Evolutionary conservation across 2,329 filamentous ascomycete genomes (phyloP).

Genomic region (Ophiostoma australiae): DNA sequence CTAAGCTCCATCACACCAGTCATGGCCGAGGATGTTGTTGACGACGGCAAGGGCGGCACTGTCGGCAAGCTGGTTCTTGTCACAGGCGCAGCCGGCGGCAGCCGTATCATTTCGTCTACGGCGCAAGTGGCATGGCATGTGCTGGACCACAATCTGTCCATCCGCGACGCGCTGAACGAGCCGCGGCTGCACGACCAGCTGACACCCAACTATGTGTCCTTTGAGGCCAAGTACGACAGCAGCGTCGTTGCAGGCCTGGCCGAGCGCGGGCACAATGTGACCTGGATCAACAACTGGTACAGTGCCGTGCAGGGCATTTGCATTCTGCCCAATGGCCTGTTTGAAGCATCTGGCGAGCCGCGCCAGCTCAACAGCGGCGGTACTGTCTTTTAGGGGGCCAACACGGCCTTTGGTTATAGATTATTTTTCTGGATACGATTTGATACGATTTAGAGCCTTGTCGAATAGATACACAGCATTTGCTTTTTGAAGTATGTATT

Average conservation of each 20-base stretch:
- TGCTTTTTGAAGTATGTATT: neutral
- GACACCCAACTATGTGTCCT: slow-evolving; percentile 59
- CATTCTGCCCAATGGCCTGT: slow-evolving; percentile 57
- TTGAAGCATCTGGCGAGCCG: slow-evolving; percentile 80
- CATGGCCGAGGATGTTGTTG: slow-evolving; percentile 58
- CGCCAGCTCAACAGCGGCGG: slow-evolving; percentile 71
- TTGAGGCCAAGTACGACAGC: slow-evolving; percentile 72
- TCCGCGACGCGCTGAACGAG: slow-evolving; percentile 57
- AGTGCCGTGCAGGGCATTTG: slow-evolving; percentile 72
- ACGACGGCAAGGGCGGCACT: neutral
- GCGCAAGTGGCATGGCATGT: slow-evolving; percentile 73
- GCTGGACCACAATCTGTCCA: slow-evolving; percentile 60
- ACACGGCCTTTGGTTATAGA: neutral
- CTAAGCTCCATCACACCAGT: slow-evolving; percentile 77
- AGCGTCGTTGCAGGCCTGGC: slow-evolving; percentile 62
- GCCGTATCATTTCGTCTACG: slow-evolving; percentile 75
- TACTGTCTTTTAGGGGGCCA: slow-evolving; percentile 41
- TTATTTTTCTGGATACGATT: neutral
- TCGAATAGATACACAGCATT: neutral
- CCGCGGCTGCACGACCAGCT: slow-evolving; percentile 81
- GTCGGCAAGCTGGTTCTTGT: slow-evolving; percentile 55
- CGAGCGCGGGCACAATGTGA: slow-evolving; percentile 66
- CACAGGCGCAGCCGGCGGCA: slow-evolving; percentile 75
- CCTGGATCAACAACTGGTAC: slow-evolving; percentile 52
- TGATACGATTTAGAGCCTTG: neutral